Evolutionary conservation across 768 basidiomycete species (phyloP).

Genomic region (Brasilioporus rufonigricans): DNA sequence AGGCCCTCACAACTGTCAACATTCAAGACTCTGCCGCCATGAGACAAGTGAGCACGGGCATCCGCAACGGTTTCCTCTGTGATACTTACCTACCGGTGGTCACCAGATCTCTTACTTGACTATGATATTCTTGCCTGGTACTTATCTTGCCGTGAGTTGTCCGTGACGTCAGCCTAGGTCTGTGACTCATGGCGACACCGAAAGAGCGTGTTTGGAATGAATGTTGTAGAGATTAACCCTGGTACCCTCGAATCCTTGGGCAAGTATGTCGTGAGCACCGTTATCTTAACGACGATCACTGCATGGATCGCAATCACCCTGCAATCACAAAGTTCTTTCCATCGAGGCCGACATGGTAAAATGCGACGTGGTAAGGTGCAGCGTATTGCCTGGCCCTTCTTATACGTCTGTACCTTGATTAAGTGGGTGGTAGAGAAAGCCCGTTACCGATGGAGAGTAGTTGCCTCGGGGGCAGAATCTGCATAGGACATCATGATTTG

Average conservation of each 20-base stretch:
- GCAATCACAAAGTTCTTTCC: constrained; percentile 34
- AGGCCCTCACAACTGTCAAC: constrained; percentile 63
- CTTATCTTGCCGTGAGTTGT: constrained; percentile 36
- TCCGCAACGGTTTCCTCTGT: background rate
- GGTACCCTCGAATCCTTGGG: constrained; percentile 31
- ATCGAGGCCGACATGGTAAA: background rate
- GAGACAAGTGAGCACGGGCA: constrained; percentile 26
- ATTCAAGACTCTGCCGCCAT: constrained; percentile 50
- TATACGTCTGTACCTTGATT: background rate
- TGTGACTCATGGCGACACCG: background rate
- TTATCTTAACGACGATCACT: constrained; percentile 48
- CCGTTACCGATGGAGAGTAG: background rate
- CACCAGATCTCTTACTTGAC: constrained; percentile 54
- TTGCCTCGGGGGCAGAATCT: background rate
- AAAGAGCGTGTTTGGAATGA: constrained; percentile 35
- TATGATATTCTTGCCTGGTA: constrained; percentile 60
- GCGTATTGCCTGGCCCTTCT: constrained; percentile 23
- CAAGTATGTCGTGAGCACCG: constrained; percentile 41
- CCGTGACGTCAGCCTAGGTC: background rate
- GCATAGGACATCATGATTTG: background rate
- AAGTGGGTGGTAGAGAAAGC: background rate
- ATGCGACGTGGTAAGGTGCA: background rate
- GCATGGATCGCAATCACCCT: constrained; percentile 57
- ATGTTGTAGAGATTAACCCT: constrained; percentile 30
- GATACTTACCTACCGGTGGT: background rate